These are phyloP conservation scores for Phytophthora macrochlamydospora DNA, from an alignment of 352 stramenopile genomes.

Conservation along the genomic window DNA sequence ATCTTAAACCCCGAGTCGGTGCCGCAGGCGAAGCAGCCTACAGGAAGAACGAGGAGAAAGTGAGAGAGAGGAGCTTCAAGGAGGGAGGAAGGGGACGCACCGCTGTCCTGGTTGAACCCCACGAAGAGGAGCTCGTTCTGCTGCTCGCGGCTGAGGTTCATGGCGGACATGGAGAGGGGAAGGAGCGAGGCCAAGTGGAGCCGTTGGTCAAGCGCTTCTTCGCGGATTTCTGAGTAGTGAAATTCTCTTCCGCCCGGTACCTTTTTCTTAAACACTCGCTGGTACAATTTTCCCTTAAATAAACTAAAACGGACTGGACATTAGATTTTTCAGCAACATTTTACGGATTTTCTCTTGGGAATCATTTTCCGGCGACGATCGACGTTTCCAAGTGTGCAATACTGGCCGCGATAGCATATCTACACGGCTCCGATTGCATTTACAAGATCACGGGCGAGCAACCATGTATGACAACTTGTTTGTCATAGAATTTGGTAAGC, in stretches of 20 bases:
- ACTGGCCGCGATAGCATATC: no score
- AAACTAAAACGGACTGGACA: no score
- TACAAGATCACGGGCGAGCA: no score
- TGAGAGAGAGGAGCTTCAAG: neutral
- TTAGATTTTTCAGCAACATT: no score
- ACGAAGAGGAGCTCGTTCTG: conserved; percentile 95
- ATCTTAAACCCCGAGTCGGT: conserved; percentile 98
- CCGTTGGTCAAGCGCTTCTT: conserved; percentile 6
- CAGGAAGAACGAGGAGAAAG: neutral
- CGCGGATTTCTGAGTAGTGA: conserved; percentile 25
- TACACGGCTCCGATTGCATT: no score
- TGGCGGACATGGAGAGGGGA: conserved; percentile 51
- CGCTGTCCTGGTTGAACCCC: conserved; percentile 95
- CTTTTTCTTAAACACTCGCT: no score
- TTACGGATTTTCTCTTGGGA: no score
- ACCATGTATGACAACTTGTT: no score
- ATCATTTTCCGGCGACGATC: no score
- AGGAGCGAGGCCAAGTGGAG: conserved; percentile 9
- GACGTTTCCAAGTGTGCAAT: no score
- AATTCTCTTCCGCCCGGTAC: conserved; percentile 3
- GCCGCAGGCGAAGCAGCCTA: conserved; percentile 94
- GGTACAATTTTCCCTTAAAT: no score
- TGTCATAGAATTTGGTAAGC: no score
- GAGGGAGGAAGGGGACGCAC: conserved; percentile 34
- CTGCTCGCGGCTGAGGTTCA: conserved; percentile 89